A percentile compares a stretch with the other conserved stretches of the same genome.
These are phyloP conservation scores for Boletus barrowsii DNA, from an alignment of 768 basidiomycete species.

Conservation along the genomic window DNA sequence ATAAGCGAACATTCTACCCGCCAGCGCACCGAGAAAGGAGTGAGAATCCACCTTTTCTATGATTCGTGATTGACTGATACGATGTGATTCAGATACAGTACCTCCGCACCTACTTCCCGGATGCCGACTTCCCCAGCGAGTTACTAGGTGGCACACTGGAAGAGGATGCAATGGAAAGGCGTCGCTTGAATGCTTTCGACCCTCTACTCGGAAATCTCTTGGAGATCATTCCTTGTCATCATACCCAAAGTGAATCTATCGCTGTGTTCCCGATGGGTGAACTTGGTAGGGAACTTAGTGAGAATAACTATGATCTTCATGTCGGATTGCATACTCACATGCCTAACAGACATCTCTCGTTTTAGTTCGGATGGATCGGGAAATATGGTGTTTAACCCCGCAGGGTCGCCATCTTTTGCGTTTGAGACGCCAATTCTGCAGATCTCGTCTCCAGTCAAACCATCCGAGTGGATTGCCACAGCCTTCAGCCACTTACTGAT, in stretches of 20 bases:
- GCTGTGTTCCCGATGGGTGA: conserved; percentile 67
- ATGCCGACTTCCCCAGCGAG: conserved; percentile 70
- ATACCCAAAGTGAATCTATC: conserved; percentile 28
- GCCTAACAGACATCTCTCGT: conserved; percentile 47
- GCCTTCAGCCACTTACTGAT: conserved; percentile 31
- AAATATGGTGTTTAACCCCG: conserved; percentile 29
- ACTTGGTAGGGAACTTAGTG: conserved; percentile 57
- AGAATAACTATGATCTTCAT: conserved; percentile 18
- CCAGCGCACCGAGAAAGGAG: conserved; percentile 66
- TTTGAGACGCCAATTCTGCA: conserved; percentile 74
- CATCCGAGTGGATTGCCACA: conserved; percentile 12
- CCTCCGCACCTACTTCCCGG: conserved; percentile 66
- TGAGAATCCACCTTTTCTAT: conserved; percentile 29
- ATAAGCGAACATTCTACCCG: conserved; percentile 33
- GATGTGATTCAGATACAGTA: conserved; percentile 56
- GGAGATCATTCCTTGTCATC: conserved; percentile 35
- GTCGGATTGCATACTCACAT: conserved; percentile 2
- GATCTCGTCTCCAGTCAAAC: conserved; percentile 38
- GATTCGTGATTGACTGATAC: background rate
- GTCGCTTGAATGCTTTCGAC: conserved; percentile 46
- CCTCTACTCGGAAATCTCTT: conserved; percentile 56
- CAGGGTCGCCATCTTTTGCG: conserved; percentile 39
- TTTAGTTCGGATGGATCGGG: conserved; percentile 24
- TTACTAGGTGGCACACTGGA: conserved; percentile 56
- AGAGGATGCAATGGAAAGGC: conserved; percentile 39